A percentile compares a stretch with the other conserved stretches of the same genome.
phyloP scores from a whole-genome alignment of 441 rosid species.

The Capsella rubella region DNA sequence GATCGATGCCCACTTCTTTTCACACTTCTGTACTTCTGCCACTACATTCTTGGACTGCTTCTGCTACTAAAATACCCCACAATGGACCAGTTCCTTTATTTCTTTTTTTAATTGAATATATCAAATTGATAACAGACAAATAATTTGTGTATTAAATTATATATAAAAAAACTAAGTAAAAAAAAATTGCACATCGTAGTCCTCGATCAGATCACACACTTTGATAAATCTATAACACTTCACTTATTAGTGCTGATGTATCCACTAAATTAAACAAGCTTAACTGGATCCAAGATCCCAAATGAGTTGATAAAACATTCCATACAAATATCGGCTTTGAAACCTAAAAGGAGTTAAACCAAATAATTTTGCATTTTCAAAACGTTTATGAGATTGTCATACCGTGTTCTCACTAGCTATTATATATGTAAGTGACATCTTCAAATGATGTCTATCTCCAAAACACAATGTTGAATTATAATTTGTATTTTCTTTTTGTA shows the following conservation, averaged over 20 bases:
- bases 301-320: background rate
- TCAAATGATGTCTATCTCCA: background rate
- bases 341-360: background rate
- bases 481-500: background rate
- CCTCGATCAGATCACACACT: slow-evolving; percentile 26
- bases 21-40: slow-evolving; percentile 41
- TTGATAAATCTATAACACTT: slow-evolving; percentile 6
- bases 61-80: slow-evolving; percentile 35
- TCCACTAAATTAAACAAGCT: slow-evolving; percentile 27
- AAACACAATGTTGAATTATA: background rate
- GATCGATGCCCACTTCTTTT: slow-evolving; percentile 24
- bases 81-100: slow-evolving; percentile 28
- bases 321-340: background rate
- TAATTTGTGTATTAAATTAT: slow-evolving; percentile 19
- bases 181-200: slow-evolving; percentile 17
- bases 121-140: slow-evolving; percentile 39
- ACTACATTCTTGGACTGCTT: slow-evolving; percentile 47
- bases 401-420: background rate
- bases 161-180: background rate
- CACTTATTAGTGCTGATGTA: slow-evolving; percentile 14
- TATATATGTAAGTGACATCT: background rate
- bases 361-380: background rate
- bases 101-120: background rate
- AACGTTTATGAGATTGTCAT: background rate
- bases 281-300: slow-evolving; percentile 28